Evolutionary conservation across 2,329 filamentous ascomycete genomes (phyloP).

Genomic region (Hypoxylon rubiginosum): DNA sequence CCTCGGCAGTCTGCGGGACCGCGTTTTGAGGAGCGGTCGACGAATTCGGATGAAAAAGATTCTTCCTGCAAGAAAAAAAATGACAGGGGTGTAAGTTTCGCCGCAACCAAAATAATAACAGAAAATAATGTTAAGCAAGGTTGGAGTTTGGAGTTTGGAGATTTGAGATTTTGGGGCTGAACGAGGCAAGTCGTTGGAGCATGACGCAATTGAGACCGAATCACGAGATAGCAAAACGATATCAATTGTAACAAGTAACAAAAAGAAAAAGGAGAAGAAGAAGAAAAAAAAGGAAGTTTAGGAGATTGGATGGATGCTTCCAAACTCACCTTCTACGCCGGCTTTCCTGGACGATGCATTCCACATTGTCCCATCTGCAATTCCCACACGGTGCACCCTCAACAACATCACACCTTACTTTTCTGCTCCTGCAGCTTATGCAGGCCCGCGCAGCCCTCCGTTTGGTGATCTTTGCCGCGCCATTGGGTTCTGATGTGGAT

Average conservation of each 20-base stretch:
- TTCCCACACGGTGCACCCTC: slow-evolving; percentile 90
- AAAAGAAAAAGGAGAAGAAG: too few relatives aligned
- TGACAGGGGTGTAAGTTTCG: slow-evolving; percentile 47
- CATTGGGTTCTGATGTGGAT: slow-evolving; percentile 52
- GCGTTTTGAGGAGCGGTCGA: slow-evolving; percentile 40
- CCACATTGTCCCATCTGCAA: slow-evolving; percentile 83
- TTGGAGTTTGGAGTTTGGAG: slow-evolving; percentile 40
- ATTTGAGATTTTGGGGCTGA: slow-evolving; percentile 34
- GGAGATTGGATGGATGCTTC: slow-evolving; percentile 15
- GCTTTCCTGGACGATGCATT: slow-evolving; percentile 83
- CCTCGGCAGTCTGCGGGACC: slow-evolving; percentile 59
- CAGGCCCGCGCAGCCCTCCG: slow-evolving; percentile 92
- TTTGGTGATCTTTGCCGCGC: slow-evolving; percentile 71
- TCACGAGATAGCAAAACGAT: slow-evolving; percentile 25
- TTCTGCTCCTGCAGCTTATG: slow-evolving; percentile 83
- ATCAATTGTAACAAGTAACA: background rate
- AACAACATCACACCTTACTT: slow-evolving; percentile 94
- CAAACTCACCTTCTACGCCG: slow-evolving; percentile 85
- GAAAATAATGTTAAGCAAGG: slow-evolving; percentile 12
- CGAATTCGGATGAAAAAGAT: slow-evolving; percentile 49
- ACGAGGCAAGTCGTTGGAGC: slow-evolving; percentile 33
- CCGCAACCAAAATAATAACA: slow-evolving; percentile 28
- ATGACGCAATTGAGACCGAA: slow-evolving; percentile 40
- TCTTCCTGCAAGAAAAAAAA: slow-evolving; percentile 48
- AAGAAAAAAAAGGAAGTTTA: too few relatives aligned